Percentiles rank a stretch among this genome's conserved stretches.
Conservation (phyloP, 768 basidiomycete genomes). For the Pulveroboletus frians region DNA sequence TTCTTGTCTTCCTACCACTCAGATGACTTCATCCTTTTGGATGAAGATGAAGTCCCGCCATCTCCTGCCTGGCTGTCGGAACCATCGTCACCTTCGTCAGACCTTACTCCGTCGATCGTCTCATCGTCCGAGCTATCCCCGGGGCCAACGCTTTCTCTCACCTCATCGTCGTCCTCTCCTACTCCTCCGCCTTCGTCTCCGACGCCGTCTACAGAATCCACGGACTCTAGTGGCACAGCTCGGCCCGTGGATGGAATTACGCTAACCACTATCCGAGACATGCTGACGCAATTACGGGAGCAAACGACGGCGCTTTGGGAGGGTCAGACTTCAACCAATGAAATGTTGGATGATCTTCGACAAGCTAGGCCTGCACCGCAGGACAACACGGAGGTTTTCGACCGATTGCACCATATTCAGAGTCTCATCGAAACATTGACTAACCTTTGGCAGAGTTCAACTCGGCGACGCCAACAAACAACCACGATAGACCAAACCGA, state of each 20-base stretch:
- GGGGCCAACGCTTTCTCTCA: conserved; percentile 36
- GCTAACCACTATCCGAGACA: conserved; percentile 44
- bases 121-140: conserved; percentile 33
- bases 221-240: conserved; percentile 35
- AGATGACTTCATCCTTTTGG: conserved; percentile 54
- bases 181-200: conserved; percentile 35
- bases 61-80: conserved; percentile 37
- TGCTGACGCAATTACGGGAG: conserved; percentile 54
- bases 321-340: conserved; percentile 56
- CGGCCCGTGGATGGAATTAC: conserved; percentile 31
- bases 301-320: conserved; percentile 57
- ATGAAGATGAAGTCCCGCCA: conserved; percentile 30
- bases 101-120: conserved; percentile 30
- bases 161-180: conserved; percentile 32
- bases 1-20: conserved; percentile 66
- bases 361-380: conserved; percentile 37
- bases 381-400: conserved; percentile 38
- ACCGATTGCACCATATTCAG: conserved; percentile 27
- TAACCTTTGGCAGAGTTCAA: not conserved
- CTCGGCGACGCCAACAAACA: conserved; percentile 1
- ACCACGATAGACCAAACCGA: conserved; percentile 11
- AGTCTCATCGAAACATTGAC: conserved; percentile 16
- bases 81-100: conserved; percentile 24
- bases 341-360: conserved; percentile 58
- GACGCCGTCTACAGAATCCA: conserved; percentile 27